Percentiles rank a stretch among this genome's conserved stretches.
Conservation (phyloP, 2,329 filamentous ascomycete species). For the Trichoderma gracile region DNA sequence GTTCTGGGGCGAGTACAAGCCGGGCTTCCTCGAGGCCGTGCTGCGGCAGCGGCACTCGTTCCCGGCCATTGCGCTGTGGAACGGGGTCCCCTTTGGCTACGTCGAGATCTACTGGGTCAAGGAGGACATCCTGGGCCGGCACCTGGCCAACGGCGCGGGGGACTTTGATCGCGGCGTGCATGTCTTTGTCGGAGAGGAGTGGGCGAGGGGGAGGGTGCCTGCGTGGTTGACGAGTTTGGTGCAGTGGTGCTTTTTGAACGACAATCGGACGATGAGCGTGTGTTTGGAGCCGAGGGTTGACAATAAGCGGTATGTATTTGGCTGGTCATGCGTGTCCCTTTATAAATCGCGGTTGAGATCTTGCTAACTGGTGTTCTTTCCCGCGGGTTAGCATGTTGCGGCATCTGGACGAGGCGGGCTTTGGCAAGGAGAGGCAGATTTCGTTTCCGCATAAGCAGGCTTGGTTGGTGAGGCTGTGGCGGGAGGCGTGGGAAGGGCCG, state of each 20-base stretch:
- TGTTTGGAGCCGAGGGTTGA: conserved; percentile 89
- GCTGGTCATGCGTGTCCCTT: not conserved
- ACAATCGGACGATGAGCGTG: conserved; percentile 78
- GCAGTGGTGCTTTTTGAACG: conserved; percentile 79
- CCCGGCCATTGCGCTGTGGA: conserved; percentile 90
- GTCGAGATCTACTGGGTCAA: conserved; percentile 99
- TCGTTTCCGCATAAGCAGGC: conserved; percentile 90
- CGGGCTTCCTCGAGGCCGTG: conserved; percentile 66
- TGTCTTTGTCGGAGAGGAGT: conserved; percentile 86
- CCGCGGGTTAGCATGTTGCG: conserved; percentile 36
- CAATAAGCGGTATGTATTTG: conserved; percentile 70
- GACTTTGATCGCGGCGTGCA: conserved; percentile 91
- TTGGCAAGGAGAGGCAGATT: conserved; percentile 83
- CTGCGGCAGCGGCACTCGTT: conserved; percentile 75
- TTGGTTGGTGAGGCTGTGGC: conserved; percentile 76
- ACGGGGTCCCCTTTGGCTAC: conserved; percentile 92
- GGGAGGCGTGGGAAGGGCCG: conserved; percentile 79
- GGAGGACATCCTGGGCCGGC: conserved; percentile 75
- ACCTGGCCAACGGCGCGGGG: conserved; percentile 64
- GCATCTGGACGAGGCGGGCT: conserved; percentile 75
- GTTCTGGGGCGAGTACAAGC: conserved; percentile 75
- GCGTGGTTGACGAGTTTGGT: conserved; percentile 82
- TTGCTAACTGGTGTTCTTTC: not conserved
- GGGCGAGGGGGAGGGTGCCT: conserved; percentile 79
- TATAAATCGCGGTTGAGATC: not conserved